Evolutionary conservation across 1,284 basidiomycete genomes (phyloP).

Genomic region (Tilletia walkeri): DNA sequence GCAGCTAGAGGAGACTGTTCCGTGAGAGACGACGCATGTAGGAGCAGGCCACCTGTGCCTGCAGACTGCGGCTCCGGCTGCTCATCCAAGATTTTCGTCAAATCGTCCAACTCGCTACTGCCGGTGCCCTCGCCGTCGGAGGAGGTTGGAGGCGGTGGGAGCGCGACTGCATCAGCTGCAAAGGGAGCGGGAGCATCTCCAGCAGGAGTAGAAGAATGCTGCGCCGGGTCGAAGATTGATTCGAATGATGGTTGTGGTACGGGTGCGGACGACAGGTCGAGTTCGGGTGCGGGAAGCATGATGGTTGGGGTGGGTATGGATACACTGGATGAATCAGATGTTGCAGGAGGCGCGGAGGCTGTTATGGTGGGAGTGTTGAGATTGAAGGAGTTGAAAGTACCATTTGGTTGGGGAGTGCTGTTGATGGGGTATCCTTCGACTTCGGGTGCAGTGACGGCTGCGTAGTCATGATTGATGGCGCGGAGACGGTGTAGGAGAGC

Average conservation of each 20-base stretch:
- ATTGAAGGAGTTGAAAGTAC: no score
- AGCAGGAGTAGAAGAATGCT: slow-evolving; percentile 7
- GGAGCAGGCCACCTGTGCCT: no score
- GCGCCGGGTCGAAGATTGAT: not conserved
- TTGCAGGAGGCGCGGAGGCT: not conserved
- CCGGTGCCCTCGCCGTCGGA: not conserved
- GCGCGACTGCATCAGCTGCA: not conserved
- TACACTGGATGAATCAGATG: not conserved
- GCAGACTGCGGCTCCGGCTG: no score
- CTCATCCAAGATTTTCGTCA: no score
- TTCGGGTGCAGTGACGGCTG: slow-evolving; percentile 13
- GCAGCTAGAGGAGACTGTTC: not conserved
- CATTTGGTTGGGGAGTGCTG: not conserved
- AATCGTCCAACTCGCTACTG: no score
- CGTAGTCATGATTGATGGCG: slow-evolving; percentile 33
- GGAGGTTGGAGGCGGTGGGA: not conserved
- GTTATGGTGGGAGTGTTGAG: slow-evolving; percentile 2
- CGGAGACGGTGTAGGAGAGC: slow-evolving; percentile 32
- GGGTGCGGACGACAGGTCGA: not conserved
- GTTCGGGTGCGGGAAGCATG: not conserved
- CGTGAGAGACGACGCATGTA: no score
- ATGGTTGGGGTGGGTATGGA: not conserved
- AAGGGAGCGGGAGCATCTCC: slow-evolving; percentile 14
- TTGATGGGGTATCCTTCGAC: not conserved
- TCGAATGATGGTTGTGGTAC: not conserved